Conservation (phyloP, 768 basidiomycete species). For the Suillus spraguei region DNA sequence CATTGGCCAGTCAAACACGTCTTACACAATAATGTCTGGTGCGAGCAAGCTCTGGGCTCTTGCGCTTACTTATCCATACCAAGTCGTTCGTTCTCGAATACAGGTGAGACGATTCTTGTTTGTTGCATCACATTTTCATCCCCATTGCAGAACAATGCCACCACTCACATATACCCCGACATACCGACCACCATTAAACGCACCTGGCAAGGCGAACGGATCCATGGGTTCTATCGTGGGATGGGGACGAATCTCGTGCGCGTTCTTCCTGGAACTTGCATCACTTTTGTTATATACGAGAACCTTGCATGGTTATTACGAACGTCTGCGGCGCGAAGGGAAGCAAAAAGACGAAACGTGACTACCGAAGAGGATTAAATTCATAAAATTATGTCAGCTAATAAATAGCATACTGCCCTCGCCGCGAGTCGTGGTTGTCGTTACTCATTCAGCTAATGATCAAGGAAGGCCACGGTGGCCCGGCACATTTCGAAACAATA, state of each 20-base stretch:
- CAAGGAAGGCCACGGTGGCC: not conserved
- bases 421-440: no score
- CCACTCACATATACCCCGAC: conserved; percentile 70
- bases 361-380: not conserved
- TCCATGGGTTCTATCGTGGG: conserved; percentile 91
- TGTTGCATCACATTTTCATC: conserved; percentile 8
- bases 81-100: conserved; percentile 92
- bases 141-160: conserved; percentile 61
- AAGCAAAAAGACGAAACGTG: conserved; percentile 21
- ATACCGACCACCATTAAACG: conserved; percentile 80
- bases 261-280: conserved; percentile 95
- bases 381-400: not conserved
- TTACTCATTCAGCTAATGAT: not conserved
- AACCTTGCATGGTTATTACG: conserved; percentile 84
- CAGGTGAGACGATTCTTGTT: conserved; percentile 56
- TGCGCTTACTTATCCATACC: conserved; percentile 91
- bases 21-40: conserved; percentile 93
- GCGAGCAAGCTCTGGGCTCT: conserved; percentile 87
- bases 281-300: conserved; percentile 98
- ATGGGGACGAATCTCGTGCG: conserved; percentile 92
- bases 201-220: conserved; percentile 82
- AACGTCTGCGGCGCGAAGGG: conserved; percentile 60
- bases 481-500: not conserved
- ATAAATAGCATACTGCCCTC: not conserved
- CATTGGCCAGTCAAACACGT: conserved; percentile 72